phyloP scores from a whole-genome alignment of 106 monocot species.

The Hemerocallis citrina region DNA sequence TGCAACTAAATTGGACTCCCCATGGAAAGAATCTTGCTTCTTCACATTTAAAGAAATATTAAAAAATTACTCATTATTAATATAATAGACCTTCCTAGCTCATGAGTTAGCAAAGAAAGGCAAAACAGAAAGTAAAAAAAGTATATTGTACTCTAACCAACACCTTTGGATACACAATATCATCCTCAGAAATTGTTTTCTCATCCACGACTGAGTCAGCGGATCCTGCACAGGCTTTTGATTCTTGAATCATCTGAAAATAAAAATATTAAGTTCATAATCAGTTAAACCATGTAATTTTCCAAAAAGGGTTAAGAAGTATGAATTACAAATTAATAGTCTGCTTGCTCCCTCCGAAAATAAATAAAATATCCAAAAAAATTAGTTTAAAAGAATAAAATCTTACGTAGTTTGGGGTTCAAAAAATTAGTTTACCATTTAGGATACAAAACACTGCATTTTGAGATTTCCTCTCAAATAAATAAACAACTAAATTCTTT shows the following conservation, averaged over 20 bases:
- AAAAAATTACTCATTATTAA: background rate
- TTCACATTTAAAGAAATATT: slow-evolving; percentile 9
- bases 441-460: background rate
- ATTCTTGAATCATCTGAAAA: slow-evolving; percentile 70
- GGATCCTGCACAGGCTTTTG: slow-evolving; percentile 24
- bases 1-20: slow-evolving; percentile 12
- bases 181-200: slow-evolving; percentile 74
- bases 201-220: slow-evolving; percentile 32
- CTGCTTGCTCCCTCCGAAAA: background rate
- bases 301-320: background rate
- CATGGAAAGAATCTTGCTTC: slow-evolving; percentile 53
- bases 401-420: background rate
- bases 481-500: background rate
- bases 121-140: background rate
- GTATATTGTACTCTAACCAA: background rate
- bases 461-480: background rate
- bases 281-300: background rate
- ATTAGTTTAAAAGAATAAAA: background rate
- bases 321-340: background rate
- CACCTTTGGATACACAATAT: slow-evolving; percentile 56
- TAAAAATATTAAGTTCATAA: background rate
- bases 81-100: background rate
- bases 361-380: background rate
- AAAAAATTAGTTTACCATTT: background rate
- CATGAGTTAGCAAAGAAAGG: background rate